A percentile compares a stretch with the other conserved stretches of the same genome.
phyloP scores from a whole-genome alignment of 768 basidiomycete genomes.

The Suillus weaverae region DNA sequence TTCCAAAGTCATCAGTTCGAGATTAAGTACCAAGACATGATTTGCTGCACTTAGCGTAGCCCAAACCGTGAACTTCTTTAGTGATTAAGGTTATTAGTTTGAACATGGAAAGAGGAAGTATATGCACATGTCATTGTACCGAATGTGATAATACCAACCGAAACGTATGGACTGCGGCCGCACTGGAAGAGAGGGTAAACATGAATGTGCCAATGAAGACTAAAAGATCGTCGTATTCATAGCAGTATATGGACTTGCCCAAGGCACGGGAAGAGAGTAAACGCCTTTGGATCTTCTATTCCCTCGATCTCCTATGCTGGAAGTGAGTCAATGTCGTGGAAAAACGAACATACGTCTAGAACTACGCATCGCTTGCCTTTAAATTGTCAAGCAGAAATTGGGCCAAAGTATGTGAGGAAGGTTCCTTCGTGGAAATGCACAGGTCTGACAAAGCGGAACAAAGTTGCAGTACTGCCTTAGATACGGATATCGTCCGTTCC shows the following conservation, averaged over 20 bases:
- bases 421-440: slow-evolving; percentile 43
- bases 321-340: slow-evolving; percentile 7
- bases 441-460: not conserved
- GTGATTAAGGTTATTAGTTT: not conserved
- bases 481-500: not conserved
- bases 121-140: not conserved
- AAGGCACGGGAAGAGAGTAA: slow-evolving; percentile 83
- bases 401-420: slow-evolving; percentile 63
- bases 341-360: slow-evolving; percentile 60
- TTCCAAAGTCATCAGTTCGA: no score
- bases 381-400: slow-evolving; percentile 76
- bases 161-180: not conserved
- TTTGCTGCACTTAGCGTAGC: no score
- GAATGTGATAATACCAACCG: not conserved
- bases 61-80: no score
- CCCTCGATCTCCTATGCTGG: slow-evolving; percentile 78
- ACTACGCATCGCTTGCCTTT: slow-evolving; percentile 84
- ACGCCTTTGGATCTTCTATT: slow-evolving; percentile 64
- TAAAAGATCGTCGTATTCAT: slow-evolving; percentile 7
- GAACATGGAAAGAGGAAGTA: not conserved
- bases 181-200: no score
- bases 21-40: no score
- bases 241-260: slow-evolving; percentile 45
- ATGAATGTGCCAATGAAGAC: not conserved
- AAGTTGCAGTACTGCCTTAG: not conserved